These are phyloP conservation scores for Acacia concinna DNA, from an alignment of 331 rosid species.

Conservation along the genomic window DNA sequence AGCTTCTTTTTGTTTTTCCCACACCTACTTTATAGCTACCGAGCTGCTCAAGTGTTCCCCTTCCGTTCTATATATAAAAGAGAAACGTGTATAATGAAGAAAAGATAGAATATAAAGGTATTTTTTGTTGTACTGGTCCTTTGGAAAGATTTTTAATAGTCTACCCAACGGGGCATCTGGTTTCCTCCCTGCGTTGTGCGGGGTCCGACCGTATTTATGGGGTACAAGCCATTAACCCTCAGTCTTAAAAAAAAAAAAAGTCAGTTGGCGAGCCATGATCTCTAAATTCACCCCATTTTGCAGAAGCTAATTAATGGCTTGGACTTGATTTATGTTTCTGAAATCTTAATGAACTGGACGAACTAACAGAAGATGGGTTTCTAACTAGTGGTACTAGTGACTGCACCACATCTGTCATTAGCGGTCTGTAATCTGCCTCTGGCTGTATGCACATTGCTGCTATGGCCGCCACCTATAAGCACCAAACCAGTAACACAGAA, in stretches of 20 bases:
- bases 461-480: slow-evolving; percentile 76
- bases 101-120: neutral
- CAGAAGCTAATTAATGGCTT: neutral
- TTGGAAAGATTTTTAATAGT: neutral
- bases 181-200: neutral
- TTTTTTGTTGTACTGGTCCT: neutral
- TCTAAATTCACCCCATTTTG: neutral
- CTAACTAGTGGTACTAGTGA: slow-evolving; percentile 77
- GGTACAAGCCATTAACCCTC: neutral
- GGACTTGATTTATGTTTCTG: neutral
- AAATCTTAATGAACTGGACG: slow-evolving; percentile 60
- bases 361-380: slow-evolving; percentile 42
- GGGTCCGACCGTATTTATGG: neutral
- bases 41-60: neutral
- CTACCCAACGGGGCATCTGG: neutral
- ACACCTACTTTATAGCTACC: neutral
- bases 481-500: slow-evolving; percentile 1
- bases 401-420: slow-evolving; percentile 92
- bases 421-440: slow-evolving; percentile 93
- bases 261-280: neutral
- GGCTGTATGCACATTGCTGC: slow-evolving; percentile 99
- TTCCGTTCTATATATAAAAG: neutral
- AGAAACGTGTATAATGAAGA: neutral
- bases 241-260: neutral
- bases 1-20: no score